Percentiles rank a stretch among this genome's conserved stretches.
Conservation (phyloP, 2,329 filamentous ascomycete species). For the Orbilia brochopaga region DNA sequence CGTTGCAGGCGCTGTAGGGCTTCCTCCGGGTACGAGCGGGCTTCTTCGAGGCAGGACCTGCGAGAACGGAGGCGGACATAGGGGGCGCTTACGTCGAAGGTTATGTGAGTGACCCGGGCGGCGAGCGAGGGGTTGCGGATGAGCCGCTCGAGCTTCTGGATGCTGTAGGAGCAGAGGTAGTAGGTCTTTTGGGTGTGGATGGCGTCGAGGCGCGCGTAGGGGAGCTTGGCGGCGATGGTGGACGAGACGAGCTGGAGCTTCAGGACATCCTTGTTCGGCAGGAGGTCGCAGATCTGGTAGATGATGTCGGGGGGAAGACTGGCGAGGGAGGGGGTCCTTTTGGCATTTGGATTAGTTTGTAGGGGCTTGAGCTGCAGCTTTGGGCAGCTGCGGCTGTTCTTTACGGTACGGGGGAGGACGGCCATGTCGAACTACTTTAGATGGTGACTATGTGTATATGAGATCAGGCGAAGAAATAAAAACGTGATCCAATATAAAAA, state of each 20-base stretch:
- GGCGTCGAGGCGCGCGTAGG: slow-evolving; percentile 18
- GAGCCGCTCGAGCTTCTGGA: slow-evolving; percentile 34
- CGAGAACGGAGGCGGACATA: slow-evolving; percentile 26
- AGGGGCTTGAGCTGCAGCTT: neutral
- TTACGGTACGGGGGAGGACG: neutral
- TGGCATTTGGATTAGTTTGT: neutral
- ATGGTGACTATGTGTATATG: neutral
- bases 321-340: slow-evolving; percentile 7
- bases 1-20: slow-evolving; percentile 15
- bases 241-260: slow-evolving; percentile 25
- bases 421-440: neutral
- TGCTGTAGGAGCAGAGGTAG: slow-evolving; percentile 35
- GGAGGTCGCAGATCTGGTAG: slow-evolving; percentile 33
- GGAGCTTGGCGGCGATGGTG: slow-evolving; percentile 18
- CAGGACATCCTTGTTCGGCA: slow-evolving; percentile 31
- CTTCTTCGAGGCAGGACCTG: slow-evolving; percentile 24
- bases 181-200: slow-evolving; percentile 45
- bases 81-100: slow-evolving; percentile 31
- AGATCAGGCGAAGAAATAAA: neutral
- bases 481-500: neutral
- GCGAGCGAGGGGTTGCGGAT: slow-evolving; percentile 17
- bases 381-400: slow-evolving; percentile 3
- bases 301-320: slow-evolving; percentile 27
- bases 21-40: slow-evolving; percentile 20
- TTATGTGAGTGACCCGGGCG: slow-evolving; percentile 30